Conservation (phyloP, 2,329 filamentous ascomycete genomes). For the Ascosphaera apis region DNA sequence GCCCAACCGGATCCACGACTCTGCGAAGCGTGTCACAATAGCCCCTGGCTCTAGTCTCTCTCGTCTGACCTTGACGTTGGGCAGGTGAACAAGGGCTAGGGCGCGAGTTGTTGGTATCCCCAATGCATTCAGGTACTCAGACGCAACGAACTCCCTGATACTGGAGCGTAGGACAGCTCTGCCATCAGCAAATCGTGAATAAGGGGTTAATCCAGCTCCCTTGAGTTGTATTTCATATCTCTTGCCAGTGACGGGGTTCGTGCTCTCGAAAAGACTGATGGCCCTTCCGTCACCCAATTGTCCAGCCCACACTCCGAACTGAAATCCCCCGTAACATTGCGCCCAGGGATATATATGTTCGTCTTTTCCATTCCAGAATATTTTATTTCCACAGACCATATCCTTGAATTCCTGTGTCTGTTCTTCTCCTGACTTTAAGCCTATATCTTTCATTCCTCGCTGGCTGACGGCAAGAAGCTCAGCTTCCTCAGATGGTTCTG, state of each 20-base stretch:
- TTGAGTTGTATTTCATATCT: constrained; percentile 88
- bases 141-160: constrained; percentile 84
- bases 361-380: constrained; percentile 49
- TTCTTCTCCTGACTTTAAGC: constrained; percentile 45
- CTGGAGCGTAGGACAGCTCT: constrained; percentile 81
- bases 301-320: constrained; percentile 64
- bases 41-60: constrained; percentile 75
- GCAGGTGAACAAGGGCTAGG: constrained; percentile 55
- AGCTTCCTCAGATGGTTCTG: constrained; percentile 45
- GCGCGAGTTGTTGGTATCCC: constrained; percentile 71
- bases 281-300: constrained; percentile 86
- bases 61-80: constrained; percentile 47
- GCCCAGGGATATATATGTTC: constrained; percentile 93
- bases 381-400: constrained; percentile 58
- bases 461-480: constrained; percentile 65
- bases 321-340: constrained; percentile 78
- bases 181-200: constrained; percentile 88
- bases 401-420: constrained; percentile 50
- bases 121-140: constrained; percentile 68
- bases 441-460: constrained; percentile 59
- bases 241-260: constrained; percentile 44
- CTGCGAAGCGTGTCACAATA: constrained; percentile 76
- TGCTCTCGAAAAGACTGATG: constrained; percentile 81
- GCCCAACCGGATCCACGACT: constrained; percentile 81
- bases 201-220: constrained; percentile 78